Base-by-base conservation (phyloP, 257 asterid genomes). In the Cruciata laevipes region DNA sequence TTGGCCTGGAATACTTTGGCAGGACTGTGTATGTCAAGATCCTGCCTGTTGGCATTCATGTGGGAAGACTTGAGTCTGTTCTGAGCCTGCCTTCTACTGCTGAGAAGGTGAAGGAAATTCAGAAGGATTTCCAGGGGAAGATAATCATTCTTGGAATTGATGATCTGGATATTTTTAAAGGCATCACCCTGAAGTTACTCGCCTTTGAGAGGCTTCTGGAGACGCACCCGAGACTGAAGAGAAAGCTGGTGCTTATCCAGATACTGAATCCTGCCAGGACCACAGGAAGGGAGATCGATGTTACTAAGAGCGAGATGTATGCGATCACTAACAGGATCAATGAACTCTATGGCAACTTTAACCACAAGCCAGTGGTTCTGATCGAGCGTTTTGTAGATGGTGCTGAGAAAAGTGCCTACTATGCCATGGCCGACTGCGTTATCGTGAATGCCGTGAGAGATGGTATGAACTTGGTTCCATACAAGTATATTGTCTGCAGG, bases 381-480 rank as follows among this genome's bases (percentile, higher is more conserved):
- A 75, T 77, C 12, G 78, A 75, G 33, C 68, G 73, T 2, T 71
- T 79, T 1, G 77, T 82, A 42, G 80, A 84, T 10, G 80, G 69
- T 23, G 38, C 65, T 47, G 87, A 82, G 44, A 74, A 80, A 37
- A 78, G 69, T 25, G 84, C 83, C 40, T 82, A 79, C 58, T 82
- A 72, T 68, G 49, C 79, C 14, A 55, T 70, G 31, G 84, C 87
- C 3, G 83, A 82, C 72, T 82, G 87, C 33, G 82, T 75, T 4
- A 80, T 66, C 18, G 87, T 82, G 7, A 77, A 82, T 2, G 84
- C 83, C 21, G 83, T 82, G 18, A 72, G 87, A 63, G 87, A 79
- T 53, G 87, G 87, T 33, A 79, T 79, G 87, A 82, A 82, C 68
- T 82, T 82, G 61, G 77, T 79, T 16, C 87, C 87, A 9, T 82